These are phyloP conservation scores for Spiraea crenata DNA, from an alignment of 331 rosid species.

Conservation along the genomic window DNA sequence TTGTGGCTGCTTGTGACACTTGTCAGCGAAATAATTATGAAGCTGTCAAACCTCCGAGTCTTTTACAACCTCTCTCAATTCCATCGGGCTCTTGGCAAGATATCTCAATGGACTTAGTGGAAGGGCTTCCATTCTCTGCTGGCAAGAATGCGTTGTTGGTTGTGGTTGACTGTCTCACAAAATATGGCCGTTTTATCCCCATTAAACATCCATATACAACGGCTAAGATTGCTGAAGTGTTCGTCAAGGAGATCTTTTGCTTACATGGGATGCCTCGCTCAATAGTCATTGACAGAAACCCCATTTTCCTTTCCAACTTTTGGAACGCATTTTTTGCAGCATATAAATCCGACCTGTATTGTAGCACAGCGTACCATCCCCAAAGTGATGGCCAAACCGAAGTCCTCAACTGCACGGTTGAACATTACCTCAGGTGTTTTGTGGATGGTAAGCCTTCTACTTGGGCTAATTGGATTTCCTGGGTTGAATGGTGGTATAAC, in stretches of 20 bases:
- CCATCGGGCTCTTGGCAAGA: background rate
- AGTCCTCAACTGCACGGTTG: background rate
- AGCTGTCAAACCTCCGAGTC: background rate
- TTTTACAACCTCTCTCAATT: background rate
- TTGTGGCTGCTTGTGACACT: background rate
- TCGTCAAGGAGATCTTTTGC: background rate
- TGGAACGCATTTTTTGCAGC: background rate
- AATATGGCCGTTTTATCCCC: background rate
- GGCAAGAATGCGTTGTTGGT: background rate
- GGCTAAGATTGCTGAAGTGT: background rate
- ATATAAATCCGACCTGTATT: background rate
- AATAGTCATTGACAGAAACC: background rate
- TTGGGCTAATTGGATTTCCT: accelerated
- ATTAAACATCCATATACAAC: background rate
- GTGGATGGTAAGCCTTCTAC: background rate
- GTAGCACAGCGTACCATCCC: background rate
- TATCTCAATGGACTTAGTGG: background rate
- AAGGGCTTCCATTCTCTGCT: background rate
- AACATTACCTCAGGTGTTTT: background rate
- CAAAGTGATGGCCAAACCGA: background rate
- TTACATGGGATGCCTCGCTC: background rate
- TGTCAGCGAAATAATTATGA: background rate
- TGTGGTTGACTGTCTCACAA: background rate
- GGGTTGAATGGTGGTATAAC: background rate
- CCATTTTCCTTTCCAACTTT: background rate